Conservation (phyloP, 495 filamentous ascomycete genomes). For the Niebla homalea region DNA sequence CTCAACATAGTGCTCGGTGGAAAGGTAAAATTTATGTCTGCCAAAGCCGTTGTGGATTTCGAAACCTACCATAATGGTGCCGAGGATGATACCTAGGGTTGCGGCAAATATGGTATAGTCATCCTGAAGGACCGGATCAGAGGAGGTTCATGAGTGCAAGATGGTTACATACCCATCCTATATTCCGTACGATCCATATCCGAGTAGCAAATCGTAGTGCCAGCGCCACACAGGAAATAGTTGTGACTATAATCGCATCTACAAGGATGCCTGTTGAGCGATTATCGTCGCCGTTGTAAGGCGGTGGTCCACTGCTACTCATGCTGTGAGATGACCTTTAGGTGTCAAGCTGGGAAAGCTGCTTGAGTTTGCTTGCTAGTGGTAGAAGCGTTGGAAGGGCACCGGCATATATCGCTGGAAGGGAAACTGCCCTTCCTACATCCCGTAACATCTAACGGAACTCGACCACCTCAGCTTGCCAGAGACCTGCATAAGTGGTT, state of each 20-base stretch:
- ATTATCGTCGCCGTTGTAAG: not conserved
- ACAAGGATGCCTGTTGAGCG: slow-evolving; percentile 2
- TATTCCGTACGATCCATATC: slow-evolving; percentile 4
- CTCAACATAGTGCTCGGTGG: slow-evolving; percentile 2
- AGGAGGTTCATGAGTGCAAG: no score
- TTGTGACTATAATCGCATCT: slow-evolving; percentile 1
- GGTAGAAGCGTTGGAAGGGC: no score
- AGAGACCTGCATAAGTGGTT: no score
- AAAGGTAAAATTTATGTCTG: slow-evolving; percentile 5
- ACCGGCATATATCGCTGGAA: no score
- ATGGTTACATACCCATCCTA: slow-evolving; percentile 1
- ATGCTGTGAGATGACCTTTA: not conserved
- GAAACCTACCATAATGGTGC: not conserved
- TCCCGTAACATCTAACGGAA: no score
- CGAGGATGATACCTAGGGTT: slow-evolving; percentile 2
- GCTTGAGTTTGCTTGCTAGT: no score
- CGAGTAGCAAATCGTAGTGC: slow-evolving; percentile 4
- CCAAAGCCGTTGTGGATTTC: slow-evolving; percentile 11
- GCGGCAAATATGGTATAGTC: slow-evolving; percentile 8
- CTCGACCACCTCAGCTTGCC: no score
- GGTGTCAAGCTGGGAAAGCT: no score
- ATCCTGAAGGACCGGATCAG: not conserved
- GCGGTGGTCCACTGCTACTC: not conserved
- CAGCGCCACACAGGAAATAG: not conserved
- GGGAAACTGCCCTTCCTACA: no score